Base-by-base conservation (phyloP, 1,284 basidiomycete species). In the Polyporus tsugae region DNA sequence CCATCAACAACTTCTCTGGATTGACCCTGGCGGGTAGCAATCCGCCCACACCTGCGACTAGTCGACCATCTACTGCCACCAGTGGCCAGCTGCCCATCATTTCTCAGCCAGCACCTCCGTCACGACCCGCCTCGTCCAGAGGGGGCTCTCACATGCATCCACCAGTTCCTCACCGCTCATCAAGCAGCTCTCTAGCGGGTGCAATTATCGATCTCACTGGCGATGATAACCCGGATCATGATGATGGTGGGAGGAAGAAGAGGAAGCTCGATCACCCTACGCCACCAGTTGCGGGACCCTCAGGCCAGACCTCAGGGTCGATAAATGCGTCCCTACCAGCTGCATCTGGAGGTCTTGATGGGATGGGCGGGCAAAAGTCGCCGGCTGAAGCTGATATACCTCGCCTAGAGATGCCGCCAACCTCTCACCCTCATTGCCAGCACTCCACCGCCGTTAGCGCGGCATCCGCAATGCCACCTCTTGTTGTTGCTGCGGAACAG, bases 161-260 rank as follows among this genome's bases (percentile, higher is more conserved):
- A 9, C 46, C 42, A 2, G 53, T 65, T 7, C 39, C 60, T 9
- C 60, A 63, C 1, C 61, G 42, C 19, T n/a, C 55, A 4, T 55
- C 67, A 1, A 46, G 63, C 25, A 70, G 65, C 39, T 70, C 71
- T 62, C 67, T 72, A 10, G 65, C 66, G 25, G 71, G 71, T 2
- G 68, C 69, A 5, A 52, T 72, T 60, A 69, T 73, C 38, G 73
- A 75, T 52, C 63, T 75, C 25, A 74, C 70, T 6, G 36, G 42
- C 4, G 68, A 72, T 7, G 67, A 65, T 1, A 13, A 35, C 4
- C 10, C 13, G 15, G 65, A 72, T n/a, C n/a, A n/a, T n/a, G n/a
- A n/a, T 58, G 65, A 67, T 10, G 29, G 25, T 1, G 60, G 65
- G 25, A 70, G 64, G 44, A 74, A 72, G 55, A 67, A 67, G 5